Conservation (phyloP, 1,284 basidiomycete genomes). For the Apiotrichum mycotoxinovorans region DNA sequence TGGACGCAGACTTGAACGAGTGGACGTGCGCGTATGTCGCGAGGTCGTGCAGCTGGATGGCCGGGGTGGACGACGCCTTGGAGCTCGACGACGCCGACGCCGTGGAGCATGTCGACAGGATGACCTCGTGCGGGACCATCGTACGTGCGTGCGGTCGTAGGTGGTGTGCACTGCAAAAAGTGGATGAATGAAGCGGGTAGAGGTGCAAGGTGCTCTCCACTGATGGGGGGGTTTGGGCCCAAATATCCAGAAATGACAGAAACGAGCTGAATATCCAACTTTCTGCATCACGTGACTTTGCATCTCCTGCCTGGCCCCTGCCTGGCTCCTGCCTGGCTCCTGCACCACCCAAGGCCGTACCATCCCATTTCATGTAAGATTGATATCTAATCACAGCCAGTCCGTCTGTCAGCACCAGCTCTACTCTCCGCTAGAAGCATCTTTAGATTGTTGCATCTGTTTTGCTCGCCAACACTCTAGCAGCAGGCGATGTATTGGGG, state of each 20-base stretch:
- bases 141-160: not conserved
- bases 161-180: not conserved
- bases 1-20: conserved; percentile 49
- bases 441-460: conserved; percentile 21
- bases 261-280: too few species aligned
- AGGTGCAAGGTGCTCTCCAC: not conserved
- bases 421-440: not conserved
- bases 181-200: too few species aligned
- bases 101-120: conserved; percentile 41
- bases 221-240: too few species aligned
- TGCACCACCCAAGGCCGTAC: too few species aligned
- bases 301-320: not conserved
- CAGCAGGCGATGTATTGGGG: conserved; percentile 6
- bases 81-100: conserved; percentile 21
- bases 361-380: too few species aligned
- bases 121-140: conserved; percentile 44
- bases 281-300: conserved; percentile 9
- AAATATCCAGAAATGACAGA: too few species aligned
- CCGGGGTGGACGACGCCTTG: conserved; percentile 34
- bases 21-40: conserved; percentile 45
- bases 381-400: not conserved
- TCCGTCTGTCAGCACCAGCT: not conserved
- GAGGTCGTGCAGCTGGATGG: conserved; percentile 50
- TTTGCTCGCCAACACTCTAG: conserved; percentile 13
- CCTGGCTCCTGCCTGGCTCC: not conserved